A percentile compares a stretch with the other conserved stretches of the same genome.
These are phyloP conservation scores for Luffa acutangula DNA, from an alignment of 306 rosid species.

Conservation along the genomic window DNA sequence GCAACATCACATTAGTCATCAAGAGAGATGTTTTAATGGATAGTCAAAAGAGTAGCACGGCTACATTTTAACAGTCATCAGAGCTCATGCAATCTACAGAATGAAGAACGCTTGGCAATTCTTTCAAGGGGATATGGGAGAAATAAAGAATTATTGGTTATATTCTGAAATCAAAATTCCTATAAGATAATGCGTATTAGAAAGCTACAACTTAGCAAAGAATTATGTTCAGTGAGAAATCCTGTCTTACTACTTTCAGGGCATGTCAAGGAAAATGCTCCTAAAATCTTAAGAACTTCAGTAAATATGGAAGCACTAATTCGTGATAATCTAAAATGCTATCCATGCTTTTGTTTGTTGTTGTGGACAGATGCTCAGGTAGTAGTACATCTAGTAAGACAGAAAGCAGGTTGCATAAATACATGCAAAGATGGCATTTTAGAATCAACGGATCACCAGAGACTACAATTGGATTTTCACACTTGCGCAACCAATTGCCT, in stretches of 20 bases:
- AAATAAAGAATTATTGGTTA: neutral
- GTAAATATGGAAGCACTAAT: neutral
- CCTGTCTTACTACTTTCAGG: neutral
- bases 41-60: neutral
- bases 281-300: neutral
- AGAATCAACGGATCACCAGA: conserved; percentile 22
- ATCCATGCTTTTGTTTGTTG: neutral
- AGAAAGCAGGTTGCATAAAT: neutral
- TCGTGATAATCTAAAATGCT: neutral
- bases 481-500: conserved; percentile 20
- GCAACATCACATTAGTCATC: neutral
- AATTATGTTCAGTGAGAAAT: neutral
- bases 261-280: neutral
- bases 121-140: neutral
- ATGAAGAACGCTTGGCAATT: neutral
- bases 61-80: neutral
- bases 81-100: neutral
- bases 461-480: conserved; percentile 17
- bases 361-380: neutral
- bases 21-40: neutral
- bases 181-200: neutral
- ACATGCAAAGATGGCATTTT: conserved; percentile 8
- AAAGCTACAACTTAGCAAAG: neutral
- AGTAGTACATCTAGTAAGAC: neutral
- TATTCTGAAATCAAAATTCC: neutral